phyloP scores from a whole-genome alignment of 345 rosid genomes.

The Eutrema heterophyllum region DNA sequence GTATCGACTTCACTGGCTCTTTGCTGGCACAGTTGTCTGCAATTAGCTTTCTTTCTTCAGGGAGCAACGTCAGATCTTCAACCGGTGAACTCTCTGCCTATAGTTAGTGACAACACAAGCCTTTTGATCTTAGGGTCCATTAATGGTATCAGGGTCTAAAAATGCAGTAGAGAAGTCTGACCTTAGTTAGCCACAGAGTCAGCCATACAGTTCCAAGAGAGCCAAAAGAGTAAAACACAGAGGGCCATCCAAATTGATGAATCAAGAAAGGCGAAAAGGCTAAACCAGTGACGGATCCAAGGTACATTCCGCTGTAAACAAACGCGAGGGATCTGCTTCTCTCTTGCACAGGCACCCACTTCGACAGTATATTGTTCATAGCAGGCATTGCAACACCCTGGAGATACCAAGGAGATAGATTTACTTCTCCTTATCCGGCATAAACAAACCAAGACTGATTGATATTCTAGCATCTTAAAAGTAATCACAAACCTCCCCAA shows the following conservation, averaged over 20 bases:
- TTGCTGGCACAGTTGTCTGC: slow-evolving; percentile 44
- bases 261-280: slow-evolving; percentile 90
- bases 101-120: background rate
- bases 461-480: background rate
- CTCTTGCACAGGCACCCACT: slow-evolving; percentile 91
- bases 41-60: slow-evolving; percentile 65
- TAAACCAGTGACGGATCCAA: slow-evolving; percentile 91
- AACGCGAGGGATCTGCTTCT: slow-evolving; percentile 91
- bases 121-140: background rate
- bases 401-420: background rate
- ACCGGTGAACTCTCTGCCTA: slow-evolving; percentile 87
- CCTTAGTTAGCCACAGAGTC: slow-evolving; percentile 74
- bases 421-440: background rate
- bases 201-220: slow-evolving; percentile 91
- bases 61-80: slow-evolving; percentile 66
- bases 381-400: slow-evolving; percentile 99
- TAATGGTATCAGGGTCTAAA: background rate
- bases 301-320: slow-evolving; percentile 94
- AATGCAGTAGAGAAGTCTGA: slow-evolving; percentile 18
- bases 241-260: slow-evolving; percentile 92
- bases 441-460: background rate
- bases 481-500: slow-evolving; percentile 66
- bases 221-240: slow-evolving; percentile 92
- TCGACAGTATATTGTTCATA: slow-evolving; percentile 89
- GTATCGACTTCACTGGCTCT: slow-evolving; percentile 74